Base-by-base conservation (phyloP, 805 yeast species). In the Huiozyma naganishii region DNA sequence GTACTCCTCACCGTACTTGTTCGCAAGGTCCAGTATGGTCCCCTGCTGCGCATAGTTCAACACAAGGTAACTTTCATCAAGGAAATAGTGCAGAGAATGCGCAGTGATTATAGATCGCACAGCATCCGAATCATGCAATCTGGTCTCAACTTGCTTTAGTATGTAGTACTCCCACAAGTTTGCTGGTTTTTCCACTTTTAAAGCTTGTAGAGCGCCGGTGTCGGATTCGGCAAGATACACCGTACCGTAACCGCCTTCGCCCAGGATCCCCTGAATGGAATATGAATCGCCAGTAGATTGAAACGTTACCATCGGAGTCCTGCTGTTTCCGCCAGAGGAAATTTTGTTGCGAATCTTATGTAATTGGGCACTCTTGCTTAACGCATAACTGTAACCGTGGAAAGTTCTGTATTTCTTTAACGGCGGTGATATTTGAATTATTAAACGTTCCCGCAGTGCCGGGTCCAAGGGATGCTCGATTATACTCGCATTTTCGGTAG, bases 101-200 rank as follows among this genome's bases (percentile, higher is more conserved):
- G 76, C 76, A 8, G 62, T 56, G 1, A 84, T 69, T 5, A 82
- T 64, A 2, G 77, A 70, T 1, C 57, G 52, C 28, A 65, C 45
- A 0, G 63, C 58, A 0, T 41, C 28, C 1, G 29, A n/a, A 3
- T 52, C 59, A 2, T 43, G 39, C 27, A 73, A 48, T 35, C 79
- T 57, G 43, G 58, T 45, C 33, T 76, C 76, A 1, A 84, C 67
- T 51, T 78, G 79, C 32, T 67, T 71, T 50, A 86, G 64, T 12
- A 85, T 77, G 57, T 83, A 86, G 53, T 72, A 84, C 61, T 88
- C 96, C 96, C 95, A 87, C 4, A 75, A 67, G 38, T 76, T 73
- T 0, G 84, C 66, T 0, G 90, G 86, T 12, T 71, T 69, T 54
- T 83, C 87, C 10, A 82, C 74, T 56, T 88, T 88, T 42, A 88